phyloP scores from a whole-genome alignment of 2,329 filamentous ascomycete species.

The Claviceps humidiphila region DNA sequence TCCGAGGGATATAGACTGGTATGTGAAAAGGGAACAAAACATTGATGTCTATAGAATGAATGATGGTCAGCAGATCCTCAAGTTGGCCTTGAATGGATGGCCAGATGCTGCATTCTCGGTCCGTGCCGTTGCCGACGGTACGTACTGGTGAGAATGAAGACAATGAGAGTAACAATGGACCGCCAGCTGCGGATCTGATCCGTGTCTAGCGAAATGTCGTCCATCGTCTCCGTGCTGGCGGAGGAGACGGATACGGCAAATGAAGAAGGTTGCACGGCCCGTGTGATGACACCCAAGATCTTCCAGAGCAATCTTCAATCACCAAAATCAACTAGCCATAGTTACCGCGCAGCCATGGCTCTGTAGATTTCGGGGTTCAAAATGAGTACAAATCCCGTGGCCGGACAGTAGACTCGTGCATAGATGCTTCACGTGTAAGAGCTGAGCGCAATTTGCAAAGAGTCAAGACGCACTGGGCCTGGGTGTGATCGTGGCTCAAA shows the following conservation, averaged over 20 bases:
- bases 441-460: not conserved
- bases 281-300: too few relatives aligned
- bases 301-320: too few relatives aligned
- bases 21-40: constrained; percentile 58
- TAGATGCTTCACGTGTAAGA: not conserved
- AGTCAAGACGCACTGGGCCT: not conserved
- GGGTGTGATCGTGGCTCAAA: not conserved
- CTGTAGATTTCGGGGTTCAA: too few relatives aligned
- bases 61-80: not conserved
- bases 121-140: constrained; percentile 21
- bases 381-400: not conserved
- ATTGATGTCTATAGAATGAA: constrained; percentile 40
- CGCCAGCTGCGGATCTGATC: constrained; percentile 46
- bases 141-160: constrained; percentile 56
- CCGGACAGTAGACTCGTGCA: not conserved
- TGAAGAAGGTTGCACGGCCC: not conserved
- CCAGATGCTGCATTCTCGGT: not conserved
- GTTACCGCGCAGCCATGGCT: not conserved
- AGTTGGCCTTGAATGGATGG: not conserved
- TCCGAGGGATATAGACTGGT: constrained; percentile 44
- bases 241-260: not conserved
- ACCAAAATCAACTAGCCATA: not conserved
- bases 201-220: constrained; percentile 9
- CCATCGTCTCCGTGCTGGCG: constrained; percentile 2
- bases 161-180: constrained; percentile 56